Evolutionary conservation across 1,284 basidiomycete genomes (phyloP), one percentile per base, ranked within the genome.

Genomic region (Puccinia triticina): DNA sequence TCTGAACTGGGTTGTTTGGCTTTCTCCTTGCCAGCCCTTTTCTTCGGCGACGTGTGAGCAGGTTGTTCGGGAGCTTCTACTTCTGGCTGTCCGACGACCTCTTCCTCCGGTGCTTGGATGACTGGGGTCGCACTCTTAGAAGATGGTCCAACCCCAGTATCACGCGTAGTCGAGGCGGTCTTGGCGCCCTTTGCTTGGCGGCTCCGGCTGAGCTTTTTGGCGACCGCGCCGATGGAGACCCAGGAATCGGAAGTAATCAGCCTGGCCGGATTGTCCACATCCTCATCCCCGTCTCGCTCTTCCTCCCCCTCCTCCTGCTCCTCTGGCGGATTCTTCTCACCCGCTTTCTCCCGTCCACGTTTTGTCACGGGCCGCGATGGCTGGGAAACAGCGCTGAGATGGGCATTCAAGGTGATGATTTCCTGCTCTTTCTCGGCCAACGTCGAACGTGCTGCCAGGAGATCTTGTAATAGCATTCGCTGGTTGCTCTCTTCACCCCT

Each of bases 361-460:
- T 72, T 72, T 46, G 43, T 14, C 37, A 4, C 18, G n/a, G 69
- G 46, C n/a, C 46, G 43, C 18, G 59, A 61, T 34, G 29, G 0
- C 18, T 61, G 59, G 16, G 64, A 40, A 40, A 32, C 32, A 66
- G 23, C 1, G 0, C 18, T 7, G 12, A 66, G 29, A 40, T 23
- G 69, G 5, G 43, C 43, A 32, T 50, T 40, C 37, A 75, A 59
- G 48, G n/a, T 75, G 14, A 43, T 57, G 26, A 75, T 75, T 37
- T 75, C 73, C 26, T 23, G 48, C 11, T 75, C 73, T 59, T 75
- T 75, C 73, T 75, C 73, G 23, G 50, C 53, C 32, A 75, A 59
- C 23, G 53, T 37, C 11, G 50, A 37, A 14, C 73, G 55, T n/a
- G 53, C n/a, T 8, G 37, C 34, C 21, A 75, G 32, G 5, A 75